phyloP scores from a whole-genome alignment of 2,329 filamentous ascomycete species.

The Zasmidium angulare region DNA sequence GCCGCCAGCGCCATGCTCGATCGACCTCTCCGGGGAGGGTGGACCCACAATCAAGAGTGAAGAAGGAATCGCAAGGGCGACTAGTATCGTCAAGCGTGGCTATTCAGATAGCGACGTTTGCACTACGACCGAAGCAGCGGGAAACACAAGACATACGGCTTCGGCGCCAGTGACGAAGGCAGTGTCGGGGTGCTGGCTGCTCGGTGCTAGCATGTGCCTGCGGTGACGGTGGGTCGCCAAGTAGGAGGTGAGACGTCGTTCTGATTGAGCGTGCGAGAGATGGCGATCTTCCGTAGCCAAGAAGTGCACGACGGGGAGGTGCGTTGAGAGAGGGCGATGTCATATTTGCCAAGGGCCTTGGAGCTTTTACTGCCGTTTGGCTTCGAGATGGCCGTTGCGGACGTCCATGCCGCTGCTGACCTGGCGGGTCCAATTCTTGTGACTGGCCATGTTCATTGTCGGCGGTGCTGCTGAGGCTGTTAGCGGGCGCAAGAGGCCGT shows the following conservation, averaged over 20 bases:
- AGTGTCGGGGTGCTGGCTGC: conserved; percentile 4
- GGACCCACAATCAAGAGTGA: conserved; percentile 10
- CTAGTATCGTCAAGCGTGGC: neutral
- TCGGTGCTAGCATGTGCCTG: conserved; percentile 20
- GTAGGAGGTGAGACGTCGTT: conserved; percentile 18
- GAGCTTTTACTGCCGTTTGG: neutral
- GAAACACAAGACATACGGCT: conserved; percentile 5
- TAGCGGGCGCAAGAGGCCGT: neutral
- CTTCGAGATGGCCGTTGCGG: neutral
- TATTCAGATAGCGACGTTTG: conserved; percentile 11
- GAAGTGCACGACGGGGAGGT: conserved; percentile 8
- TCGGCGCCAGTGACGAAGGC: neutral
- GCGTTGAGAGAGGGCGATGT: conserved; percentile 16
- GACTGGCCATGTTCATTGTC: too few relatives aligned
- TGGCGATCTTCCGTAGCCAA: conserved; percentile 20
- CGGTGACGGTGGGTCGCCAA: conserved; percentile 20
- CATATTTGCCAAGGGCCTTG: conserved; percentile 13
- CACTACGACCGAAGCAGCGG: conserved; percentile 9
- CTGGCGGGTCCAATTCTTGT: neutral
- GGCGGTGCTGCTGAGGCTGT: neutral
- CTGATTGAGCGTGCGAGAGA: conserved; percentile 8
- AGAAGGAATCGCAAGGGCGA: neutral
- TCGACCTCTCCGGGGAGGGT: conserved; percentile 8
- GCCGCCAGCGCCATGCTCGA: conserved; percentile 18
- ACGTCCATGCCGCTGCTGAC: neutral